Percentiles rank a stretch among this genome's conserved stretches.
Evolutionary conservation across 805 yeast species (phyloP).

Genomic region (Saccharomycopsis synnaedendra): DNA sequence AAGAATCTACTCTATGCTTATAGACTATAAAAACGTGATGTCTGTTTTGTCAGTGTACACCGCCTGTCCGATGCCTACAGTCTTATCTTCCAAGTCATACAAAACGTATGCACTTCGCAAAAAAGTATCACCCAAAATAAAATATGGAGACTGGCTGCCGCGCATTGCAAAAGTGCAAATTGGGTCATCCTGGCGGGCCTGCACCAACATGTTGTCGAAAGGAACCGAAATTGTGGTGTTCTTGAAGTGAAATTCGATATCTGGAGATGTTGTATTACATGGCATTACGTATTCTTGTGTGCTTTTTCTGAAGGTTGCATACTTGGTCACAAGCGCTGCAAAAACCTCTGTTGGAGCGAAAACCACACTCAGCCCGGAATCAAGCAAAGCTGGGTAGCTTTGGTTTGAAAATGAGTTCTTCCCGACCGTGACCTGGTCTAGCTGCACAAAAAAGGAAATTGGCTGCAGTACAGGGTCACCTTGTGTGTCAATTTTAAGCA

Average conservation of each 20-base stretch:
- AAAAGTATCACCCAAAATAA: slow-evolving; percentile 44
- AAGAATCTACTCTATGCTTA: neutral
- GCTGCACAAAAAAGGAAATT: neutral
- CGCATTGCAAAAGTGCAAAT: slow-evolving; percentile 36
- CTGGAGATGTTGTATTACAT: slow-evolving; percentile 3
- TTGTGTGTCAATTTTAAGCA: slow-evolving; percentile 30
- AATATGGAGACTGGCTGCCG: slow-evolving; percentile 24
- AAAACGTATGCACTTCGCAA: slow-evolving; percentile 41
- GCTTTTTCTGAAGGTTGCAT: slow-evolving; percentile 9
- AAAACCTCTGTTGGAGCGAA: slow-evolving; percentile 31
- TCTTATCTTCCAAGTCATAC: slow-evolving; percentile 36
- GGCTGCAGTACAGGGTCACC: no score
- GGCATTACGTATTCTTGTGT: slow-evolving; percentile 6
- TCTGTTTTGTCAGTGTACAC: slow-evolving; percentile 20
- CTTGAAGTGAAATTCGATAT: neutral
- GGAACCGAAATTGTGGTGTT: slow-evolving; percentile 7
- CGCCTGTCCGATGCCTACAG: slow-evolving; percentile 38
- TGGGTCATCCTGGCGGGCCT: neutral
- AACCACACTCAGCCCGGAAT: slow-evolving; percentile 32
- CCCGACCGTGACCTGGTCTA: neutral
- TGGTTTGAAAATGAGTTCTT: neutral
- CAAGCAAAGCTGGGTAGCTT: slow-evolving; percentile 28
- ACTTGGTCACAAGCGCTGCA: slow-evolving; percentile 6
- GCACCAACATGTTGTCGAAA: slow-evolving; percentile 2
- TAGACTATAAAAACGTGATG: slow-evolving; percentile 7